phyloP scores from a whole-genome alignment of 805 yeast species.

The Clavispora asparagi region DNA sequence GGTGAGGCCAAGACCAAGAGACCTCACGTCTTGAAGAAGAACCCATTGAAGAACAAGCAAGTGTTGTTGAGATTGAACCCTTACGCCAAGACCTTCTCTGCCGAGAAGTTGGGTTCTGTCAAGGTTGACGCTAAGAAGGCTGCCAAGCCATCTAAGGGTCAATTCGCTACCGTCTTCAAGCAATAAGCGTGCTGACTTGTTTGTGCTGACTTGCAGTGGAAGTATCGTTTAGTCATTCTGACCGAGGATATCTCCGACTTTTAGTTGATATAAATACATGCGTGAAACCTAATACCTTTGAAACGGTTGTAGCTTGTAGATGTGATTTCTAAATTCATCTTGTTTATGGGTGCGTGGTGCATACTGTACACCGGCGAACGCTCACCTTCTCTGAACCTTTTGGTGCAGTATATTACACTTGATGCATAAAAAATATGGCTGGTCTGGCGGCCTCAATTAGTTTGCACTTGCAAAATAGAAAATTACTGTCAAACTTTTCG shows the following conservation, averaged over 20 bases:
- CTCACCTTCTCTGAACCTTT: too few relatives aligned
- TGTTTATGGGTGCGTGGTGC: too few relatives aligned
- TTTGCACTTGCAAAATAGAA: too few relatives aligned
- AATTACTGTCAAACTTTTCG: too few relatives aligned
- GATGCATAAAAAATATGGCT: not conserved
- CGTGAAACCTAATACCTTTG: not conserved
- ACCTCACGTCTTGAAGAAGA: constrained; percentile 94
- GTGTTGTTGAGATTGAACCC: constrained; percentile 98
- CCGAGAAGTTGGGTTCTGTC: constrained; percentile 82
- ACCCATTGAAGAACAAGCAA: constrained; percentile 95
- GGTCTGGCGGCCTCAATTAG: not conserved
- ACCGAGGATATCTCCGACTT: not conserved
- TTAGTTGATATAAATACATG: constrained; percentile 2
- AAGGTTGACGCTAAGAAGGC: constrained; percentile 61
- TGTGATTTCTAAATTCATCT: too few relatives aligned
- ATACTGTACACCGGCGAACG: too few relatives aligned
- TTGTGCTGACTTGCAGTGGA: not conserved
- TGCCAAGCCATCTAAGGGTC: constrained; percentile 63
- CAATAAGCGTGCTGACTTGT: constrained; percentile 21
- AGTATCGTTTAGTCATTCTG: not conserved
- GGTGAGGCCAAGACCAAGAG: constrained; percentile 93
- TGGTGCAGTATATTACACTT: too few relatives aligned
- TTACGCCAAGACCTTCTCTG: constrained; percentile 95
- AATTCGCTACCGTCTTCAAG: constrained; percentile 63
- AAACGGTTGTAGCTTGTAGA: too few relatives aligned